A percentile compares a stretch with the other conserved stretches of the same genome.
phyloP scores from a whole-genome alignment of 495 filamentous ascomycete genomes.

The Penicillium ochrochloron region DNA sequence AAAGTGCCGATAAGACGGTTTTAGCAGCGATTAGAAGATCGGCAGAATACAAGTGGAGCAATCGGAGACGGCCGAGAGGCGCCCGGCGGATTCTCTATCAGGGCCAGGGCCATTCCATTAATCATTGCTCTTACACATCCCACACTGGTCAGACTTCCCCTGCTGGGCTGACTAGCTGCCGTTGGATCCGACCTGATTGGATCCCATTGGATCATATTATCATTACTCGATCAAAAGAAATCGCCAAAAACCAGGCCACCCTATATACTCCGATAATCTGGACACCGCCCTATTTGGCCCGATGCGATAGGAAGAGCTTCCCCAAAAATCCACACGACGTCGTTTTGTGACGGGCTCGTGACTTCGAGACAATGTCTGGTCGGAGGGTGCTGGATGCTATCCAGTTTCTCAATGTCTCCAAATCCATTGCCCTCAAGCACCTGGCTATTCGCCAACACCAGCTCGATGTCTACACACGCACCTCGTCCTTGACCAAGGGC shows the following conservation, averaged over 20 bases:
- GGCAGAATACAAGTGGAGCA: slow-evolving; percentile 20
- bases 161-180: neutral
- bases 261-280: neutral
- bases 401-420: slow-evolving; percentile 77
- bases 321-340: neutral
- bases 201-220: neutral
- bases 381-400: slow-evolving; percentile 77
- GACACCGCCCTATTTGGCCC: slow-evolving; percentile 22
- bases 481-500: slow-evolving; percentile 73
- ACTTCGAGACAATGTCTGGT: slow-evolving; percentile 60
- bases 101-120: neutral
- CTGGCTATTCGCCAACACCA: slow-evolving; percentile 75
- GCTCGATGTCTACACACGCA: slow-evolving; percentile 75
- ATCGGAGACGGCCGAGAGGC: slow-evolving; percentile 24
- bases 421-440: slow-evolving; percentile 78
- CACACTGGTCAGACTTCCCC: neutral
- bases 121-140: slow-evolving; percentile 15
- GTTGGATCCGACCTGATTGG: slow-evolving; percentile 19
- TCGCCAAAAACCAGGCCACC: neutral
- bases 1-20: slow-evolving; percentile 12
- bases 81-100: slow-evolving; percentile 33
- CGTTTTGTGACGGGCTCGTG: neutral
- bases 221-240: slow-evolving; percentile 22
- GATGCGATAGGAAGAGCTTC: slow-evolving; percentile 16
- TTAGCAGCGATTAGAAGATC: slow-evolving; percentile 10